Evolutionary conservation across 805 yeast genomes (phyloP), one percentile per base, ranked within the genome.

Genomic region (Sugiyamaella marilandica): DNA sequence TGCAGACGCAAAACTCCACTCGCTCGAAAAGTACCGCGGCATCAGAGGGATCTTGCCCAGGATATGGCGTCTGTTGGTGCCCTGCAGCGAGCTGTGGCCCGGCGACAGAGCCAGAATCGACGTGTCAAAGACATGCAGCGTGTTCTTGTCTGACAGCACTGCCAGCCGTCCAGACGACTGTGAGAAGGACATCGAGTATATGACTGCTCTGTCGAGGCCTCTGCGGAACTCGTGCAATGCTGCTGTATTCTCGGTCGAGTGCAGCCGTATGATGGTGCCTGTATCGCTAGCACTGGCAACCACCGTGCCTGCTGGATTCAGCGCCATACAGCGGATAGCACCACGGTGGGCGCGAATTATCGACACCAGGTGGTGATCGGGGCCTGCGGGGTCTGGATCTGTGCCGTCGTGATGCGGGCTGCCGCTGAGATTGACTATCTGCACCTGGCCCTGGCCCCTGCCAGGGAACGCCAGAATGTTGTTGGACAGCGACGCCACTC

Each of bases 1-100:
- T 13, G 81, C 74, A 0, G 92, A 85, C 49, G 88, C 87, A 70
- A 85, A 87, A 39, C 94, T 84, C 97, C 97, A 91, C 13, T 86
- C 84, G 1, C 92, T 84, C 49, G 84, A 81, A 68, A 91, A 86
- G 65, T 90, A 90, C 46, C 77, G 75, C 19, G 90, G 87, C 53
- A 82, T 78, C 48, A 88, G 74, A 1, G 90, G 88, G 9, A 85
- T 57, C 45, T 74, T 78, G 49, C 80, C 78, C 48, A 91, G 72
- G 19, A 87, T 62, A 66, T 89, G 96, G 18, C 81, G 79, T 54
- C 87, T 64, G 57, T 72, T 72, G 33, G 62, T 48, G 5, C 64
- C 57, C 21, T 13, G 21, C 9, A 39, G 43, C 5, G 43, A 13
- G 21, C 21, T 19, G 24, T 14, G 43, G 10, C 54, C 57, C 11